Evolutionary conservation across 768 basidiomycete species (phyloP), one percentile per base, ranked within the genome.

Genomic region (Pleurotus djamor): DNA sequence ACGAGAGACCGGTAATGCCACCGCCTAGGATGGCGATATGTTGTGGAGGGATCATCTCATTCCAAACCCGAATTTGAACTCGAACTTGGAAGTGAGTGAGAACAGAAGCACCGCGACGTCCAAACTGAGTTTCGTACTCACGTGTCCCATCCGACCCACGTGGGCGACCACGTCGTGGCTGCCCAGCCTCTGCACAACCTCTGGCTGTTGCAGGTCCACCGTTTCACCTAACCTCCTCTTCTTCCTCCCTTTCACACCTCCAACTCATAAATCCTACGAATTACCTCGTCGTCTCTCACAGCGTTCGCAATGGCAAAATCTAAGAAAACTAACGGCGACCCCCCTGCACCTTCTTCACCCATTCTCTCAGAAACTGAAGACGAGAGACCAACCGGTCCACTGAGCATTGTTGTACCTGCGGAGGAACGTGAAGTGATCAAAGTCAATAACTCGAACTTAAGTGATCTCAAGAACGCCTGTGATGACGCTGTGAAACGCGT

Each of bases 401-500:
- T 86, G 34, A 81, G 82, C 62, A 72, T 83, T 55, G 64, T 73
- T 12, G 70, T 81, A 10, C 61, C 78, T 9, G 63, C 76, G 2
- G 76, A 72, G 55, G 76, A 80, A 36, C 76, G 85, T 49, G 85
- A 87, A 55, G 70, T 73, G 5, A 73, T 87, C 66, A 87, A 84
- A 67, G 81, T 87, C 60, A 88, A 88, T 74, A 83, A 81, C 62
- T 76, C 78, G 4, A 86, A 74, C 65, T 58, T 74, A 38, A 80
- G 79, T 14, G 86, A 88, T 63, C 77, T 88, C 63, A 87, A 87
- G 72, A 85, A 87, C 65, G 82, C 86, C 14, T 87, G 85, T 61
- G 96, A 98, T 72, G 96, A 98, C 75, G 88, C 89, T 48, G 76
- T 98, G 59, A 94, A 92, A 73, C 88, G 92, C 67, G 95, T 96